These are phyloP conservation scores for Candida maesae DNA, from an alignment of 805 yeast species.

Conservation along the genomic window DNA sequence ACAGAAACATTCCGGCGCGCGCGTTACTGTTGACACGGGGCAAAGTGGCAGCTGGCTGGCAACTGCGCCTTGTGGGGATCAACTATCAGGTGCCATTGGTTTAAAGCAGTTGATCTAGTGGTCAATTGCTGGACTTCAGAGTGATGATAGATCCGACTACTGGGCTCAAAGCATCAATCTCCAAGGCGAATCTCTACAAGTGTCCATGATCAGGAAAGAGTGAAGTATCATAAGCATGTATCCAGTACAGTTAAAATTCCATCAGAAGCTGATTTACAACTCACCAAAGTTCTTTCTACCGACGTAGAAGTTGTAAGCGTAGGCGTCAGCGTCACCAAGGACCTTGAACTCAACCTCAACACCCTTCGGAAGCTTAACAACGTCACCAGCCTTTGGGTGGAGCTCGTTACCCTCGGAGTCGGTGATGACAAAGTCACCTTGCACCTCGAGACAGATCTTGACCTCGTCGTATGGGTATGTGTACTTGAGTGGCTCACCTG, in stretches of 20 bases:
- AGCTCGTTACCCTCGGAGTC: constrained; percentile 63
- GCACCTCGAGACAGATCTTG: constrained; percentile 62
- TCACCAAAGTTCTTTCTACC: constrained; percentile 19
- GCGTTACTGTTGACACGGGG: too few relatives aligned
- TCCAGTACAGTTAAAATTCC: background rate
- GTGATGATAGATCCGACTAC: too few relatives aligned
- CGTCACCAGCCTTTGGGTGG: constrained; percentile 60
- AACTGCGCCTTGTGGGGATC: too few relatives aligned
- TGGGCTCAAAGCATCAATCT: too few relatives aligned
- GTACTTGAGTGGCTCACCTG: constrained; percentile 65
- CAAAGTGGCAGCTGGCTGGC: too few relatives aligned
- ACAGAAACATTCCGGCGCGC: too few relatives aligned
- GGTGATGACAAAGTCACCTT: constrained; percentile 54
- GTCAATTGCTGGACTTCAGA: too few relatives aligned
- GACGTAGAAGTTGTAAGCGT: constrained; percentile 29
- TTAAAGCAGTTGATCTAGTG: too few relatives aligned
- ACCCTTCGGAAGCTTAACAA: constrained; percentile 65
- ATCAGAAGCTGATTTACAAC: background rate
- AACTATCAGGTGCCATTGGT: too few relatives aligned
- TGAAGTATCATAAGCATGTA: too few relatives aligned
- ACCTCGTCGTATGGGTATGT: constrained; percentile 61
- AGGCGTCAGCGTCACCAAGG: constrained; percentile 61
- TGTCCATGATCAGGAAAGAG: too few relatives aligned
- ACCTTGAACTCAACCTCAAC: constrained; percentile 60
- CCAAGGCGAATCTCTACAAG: too few relatives aligned